Evolutionary conservation across 805 yeast genomes (phyloP).

Genomic region (Yarrowia osloensis): DNA sequence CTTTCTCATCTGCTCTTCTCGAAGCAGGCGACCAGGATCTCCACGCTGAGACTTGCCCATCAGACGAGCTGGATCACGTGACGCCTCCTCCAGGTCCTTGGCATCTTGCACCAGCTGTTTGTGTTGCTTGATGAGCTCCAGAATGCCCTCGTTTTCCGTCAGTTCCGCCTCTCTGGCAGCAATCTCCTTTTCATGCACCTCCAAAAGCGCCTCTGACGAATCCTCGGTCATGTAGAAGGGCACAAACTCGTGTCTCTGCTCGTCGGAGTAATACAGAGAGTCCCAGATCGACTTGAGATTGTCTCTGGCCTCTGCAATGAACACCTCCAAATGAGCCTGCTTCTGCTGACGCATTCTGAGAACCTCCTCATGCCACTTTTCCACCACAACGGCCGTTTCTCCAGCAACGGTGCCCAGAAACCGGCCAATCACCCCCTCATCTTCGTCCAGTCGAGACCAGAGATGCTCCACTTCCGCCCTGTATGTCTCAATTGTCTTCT

Average conservation of each 20-base stretch:
- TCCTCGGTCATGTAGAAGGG: constrained; percentile 47
- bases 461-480: constrained; percentile 9
- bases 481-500: background rate
- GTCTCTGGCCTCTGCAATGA: constrained; percentile 62
- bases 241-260: constrained; percentile 53
- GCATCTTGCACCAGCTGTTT: constrained; percentile 62
- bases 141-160: constrained; percentile 54
- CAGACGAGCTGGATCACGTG: constrained; percentile 78
- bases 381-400: constrained; percentile 4
- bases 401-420: constrained; percentile 14
- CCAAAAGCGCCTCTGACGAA: constrained; percentile 61
- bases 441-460: constrained; percentile 6
- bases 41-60: constrained; percentile 51
- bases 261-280: constrained; percentile 57
- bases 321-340: constrained; percentile 62
- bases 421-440: background rate
- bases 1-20: constrained; percentile 78
- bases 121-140: constrained; percentile 58
- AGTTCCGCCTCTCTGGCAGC: constrained; percentile 52
- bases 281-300: constrained; percentile 66
- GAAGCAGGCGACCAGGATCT: constrained; percentile 67
- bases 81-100: constrained; percentile 61
- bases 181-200: constrained; percentile 66
- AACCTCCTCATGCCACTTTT: constrained; percentile 50
- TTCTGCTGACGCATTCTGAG: constrained; percentile 61